These are phyloP conservation scores for Mycena sp. DNA, from an alignment of 1,284 basidiomycete genomes.

Conservation along the genomic window DNA sequence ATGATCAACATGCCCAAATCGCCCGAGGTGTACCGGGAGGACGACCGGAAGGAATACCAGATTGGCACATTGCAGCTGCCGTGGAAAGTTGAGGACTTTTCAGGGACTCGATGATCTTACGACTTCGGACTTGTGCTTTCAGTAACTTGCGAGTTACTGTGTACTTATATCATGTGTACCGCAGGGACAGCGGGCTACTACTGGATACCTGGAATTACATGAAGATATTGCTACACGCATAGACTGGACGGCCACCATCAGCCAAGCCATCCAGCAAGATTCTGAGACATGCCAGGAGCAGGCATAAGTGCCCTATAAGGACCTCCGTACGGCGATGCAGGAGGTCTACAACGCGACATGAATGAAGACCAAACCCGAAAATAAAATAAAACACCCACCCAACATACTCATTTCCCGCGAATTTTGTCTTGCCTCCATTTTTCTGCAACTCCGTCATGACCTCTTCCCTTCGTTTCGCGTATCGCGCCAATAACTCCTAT, in stretches of 20 bases:
- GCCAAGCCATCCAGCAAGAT: slow-evolving; percentile 29
- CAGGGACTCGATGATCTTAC: neutral
- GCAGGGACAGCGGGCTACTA: no score
- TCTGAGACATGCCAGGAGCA: slow-evolving; percentile 5
- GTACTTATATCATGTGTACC: neutral
- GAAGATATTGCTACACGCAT: no score
- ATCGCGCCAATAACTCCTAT: slow-evolving; percentile 20
- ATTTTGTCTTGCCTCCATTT: slow-evolving; percentile 11
- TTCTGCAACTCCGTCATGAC: slow-evolving; percentile 18
- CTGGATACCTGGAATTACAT: no score
- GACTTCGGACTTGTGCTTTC: slow-evolving; percentile 1
- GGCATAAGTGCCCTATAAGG: slow-evolving; percentile 22
- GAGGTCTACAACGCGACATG: slow-evolving; percentile 10
- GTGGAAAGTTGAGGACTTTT: slow-evolving; percentile 17
- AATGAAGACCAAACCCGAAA: neutral
- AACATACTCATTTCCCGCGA: slow-evolving; percentile 21
- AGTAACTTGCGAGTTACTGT: neutral
- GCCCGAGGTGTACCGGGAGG: slow-evolving; percentile 5
- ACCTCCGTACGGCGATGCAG: slow-evolving; percentile 27
- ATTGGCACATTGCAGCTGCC: slow-evolving; percentile 22
- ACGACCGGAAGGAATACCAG: slow-evolving; percentile 9
- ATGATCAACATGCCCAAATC: slow-evolving; percentile 23
- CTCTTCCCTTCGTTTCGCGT: slow-evolving; percentile 23
- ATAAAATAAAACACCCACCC: slow-evolving; percentile 12
- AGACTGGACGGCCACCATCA: no score